Evolutionary conservation across 768 basidiomycete genomes (phyloP).

Genomic region (Boletus subparvulus): DNA sequence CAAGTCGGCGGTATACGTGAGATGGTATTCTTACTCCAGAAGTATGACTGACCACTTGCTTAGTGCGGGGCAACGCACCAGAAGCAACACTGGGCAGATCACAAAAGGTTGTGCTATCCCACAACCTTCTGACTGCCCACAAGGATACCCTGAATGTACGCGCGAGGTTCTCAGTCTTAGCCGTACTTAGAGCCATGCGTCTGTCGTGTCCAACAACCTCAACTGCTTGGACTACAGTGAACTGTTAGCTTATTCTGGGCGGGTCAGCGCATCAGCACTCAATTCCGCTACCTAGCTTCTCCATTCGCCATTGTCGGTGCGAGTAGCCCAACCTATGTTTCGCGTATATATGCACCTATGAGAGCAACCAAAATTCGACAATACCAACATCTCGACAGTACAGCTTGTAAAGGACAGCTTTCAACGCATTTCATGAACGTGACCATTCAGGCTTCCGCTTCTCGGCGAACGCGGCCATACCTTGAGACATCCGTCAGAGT

Average conservation of each 20-base stretch:
- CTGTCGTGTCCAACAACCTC: too few species aligned
- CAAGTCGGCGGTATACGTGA: conserved; percentile 44
- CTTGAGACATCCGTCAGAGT: conserved; percentile 39
- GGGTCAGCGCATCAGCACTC: background rate
- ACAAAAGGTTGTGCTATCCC: conserved; percentile 37
- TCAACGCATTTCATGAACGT: conserved; percentile 36
- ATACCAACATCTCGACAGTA: background rate
- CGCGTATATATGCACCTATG: background rate
- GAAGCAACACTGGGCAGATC: conserved; percentile 36
- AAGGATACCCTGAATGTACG: background rate
- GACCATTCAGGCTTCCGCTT: conserved; percentile 88
- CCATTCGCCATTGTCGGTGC: too few species aligned
- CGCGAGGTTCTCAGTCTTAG: background rate
- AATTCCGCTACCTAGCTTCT: too few species aligned
- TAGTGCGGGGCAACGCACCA: conserved; percentile 40
- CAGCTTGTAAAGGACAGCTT: background rate
- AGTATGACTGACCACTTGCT: background rate
- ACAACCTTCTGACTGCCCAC: conserved; percentile 28
- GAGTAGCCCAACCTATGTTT: too few species aligned
- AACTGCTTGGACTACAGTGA: too few species aligned
- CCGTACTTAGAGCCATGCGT: background rate
- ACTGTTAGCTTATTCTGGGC: too few species aligned
- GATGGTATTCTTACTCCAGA: conserved; percentile 10
- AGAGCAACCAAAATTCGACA: too few species aligned
- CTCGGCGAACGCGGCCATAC: conserved; percentile 93